A percentile compares a stretch with the other conserved stretches of the same genome.
phyloP scores from a whole-genome alignment of 257 asterid species.

The Nicotiana tomentosiformis region DNA sequence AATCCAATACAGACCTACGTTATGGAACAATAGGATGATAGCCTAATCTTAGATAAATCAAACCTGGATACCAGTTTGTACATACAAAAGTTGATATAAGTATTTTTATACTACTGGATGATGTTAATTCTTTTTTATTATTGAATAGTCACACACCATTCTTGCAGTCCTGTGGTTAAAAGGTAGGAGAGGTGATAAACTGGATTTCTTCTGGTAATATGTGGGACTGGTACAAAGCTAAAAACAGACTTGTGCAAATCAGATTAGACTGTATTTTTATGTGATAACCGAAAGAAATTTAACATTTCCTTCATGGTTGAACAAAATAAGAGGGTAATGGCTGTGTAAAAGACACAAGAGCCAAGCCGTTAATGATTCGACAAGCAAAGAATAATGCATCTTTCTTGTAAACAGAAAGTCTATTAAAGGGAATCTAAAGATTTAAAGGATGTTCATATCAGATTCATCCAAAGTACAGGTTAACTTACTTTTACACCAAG shows the following conservation, averaged over 20 bases:
- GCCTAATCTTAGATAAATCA: neutral
- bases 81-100: neutral
- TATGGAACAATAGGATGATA: neutral
- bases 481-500: slow-evolving; percentile 93
- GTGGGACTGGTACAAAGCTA: neutral
- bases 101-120: neutral
- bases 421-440: neutral
- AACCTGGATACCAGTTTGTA: neutral
- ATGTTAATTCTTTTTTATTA: neutral
- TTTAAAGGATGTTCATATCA: neutral
- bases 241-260: neutral
- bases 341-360: neutral
- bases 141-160: neutral
- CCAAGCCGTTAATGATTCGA: neutral
- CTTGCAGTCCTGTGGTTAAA: neutral
- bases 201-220: neutral
- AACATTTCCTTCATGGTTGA: neutral
- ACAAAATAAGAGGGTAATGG: neutral
- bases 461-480: slow-evolving; percentile 3
- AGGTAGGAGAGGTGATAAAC: neutral
- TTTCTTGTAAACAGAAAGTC: neutral
- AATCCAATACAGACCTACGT: neutral
- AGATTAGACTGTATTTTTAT: neutral
- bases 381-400: neutral
- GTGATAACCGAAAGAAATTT: neutral